Evolutionary conservation across 331 rosid species (phyloP), one percentile per base, ranked within the genome.

Genomic region (Saraca asoca): DNA sequence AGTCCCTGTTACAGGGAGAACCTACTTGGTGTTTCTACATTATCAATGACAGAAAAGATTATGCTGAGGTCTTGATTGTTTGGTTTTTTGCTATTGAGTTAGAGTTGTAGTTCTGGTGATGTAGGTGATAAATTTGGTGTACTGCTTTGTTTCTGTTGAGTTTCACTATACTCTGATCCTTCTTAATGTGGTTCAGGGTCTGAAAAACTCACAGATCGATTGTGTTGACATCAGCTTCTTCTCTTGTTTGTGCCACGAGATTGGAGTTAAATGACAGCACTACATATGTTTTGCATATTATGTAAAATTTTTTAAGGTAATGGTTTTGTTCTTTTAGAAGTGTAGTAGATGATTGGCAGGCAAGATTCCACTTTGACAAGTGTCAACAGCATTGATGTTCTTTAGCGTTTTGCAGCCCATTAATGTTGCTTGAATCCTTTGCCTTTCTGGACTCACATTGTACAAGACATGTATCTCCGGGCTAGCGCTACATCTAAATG

Each of bases 221-320:
- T 18, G 90, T 87, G 94, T 78, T 78, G 86, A 79, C 86, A 82
- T 87, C 90, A 84, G 86, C 90, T 84, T 82, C 83, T 8, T 80
- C 84, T 84, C 73, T 68, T 39, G 75, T 12, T 12, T 12, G 2
- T 16, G 4, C 39, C 59, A 63, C 90, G 94, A 70, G 86, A 60
- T 38, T 18, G 86, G 88, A 82, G 90, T 73, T 80, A 87, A 84
- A 87, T 84, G 75, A 75, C 85, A 65, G 73, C 90, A 87, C 94
- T 4, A 87, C 48, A 79, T 85, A 1, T 24, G 31, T 24, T 24
- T 24, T 24, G 31, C 31, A 3, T 24, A 24, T 24, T 24, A 24
- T 24, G 31, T 24, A 1, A 24, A 24, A 24, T 24, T 24, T 1
- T 24, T 24, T 24, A 24, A n/a, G n/a, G n/a, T n/a, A n/a, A n/a